phyloP scores from a whole-genome alignment of 768 basidiomycete species.

The Coprinopsis sp. region DNA sequence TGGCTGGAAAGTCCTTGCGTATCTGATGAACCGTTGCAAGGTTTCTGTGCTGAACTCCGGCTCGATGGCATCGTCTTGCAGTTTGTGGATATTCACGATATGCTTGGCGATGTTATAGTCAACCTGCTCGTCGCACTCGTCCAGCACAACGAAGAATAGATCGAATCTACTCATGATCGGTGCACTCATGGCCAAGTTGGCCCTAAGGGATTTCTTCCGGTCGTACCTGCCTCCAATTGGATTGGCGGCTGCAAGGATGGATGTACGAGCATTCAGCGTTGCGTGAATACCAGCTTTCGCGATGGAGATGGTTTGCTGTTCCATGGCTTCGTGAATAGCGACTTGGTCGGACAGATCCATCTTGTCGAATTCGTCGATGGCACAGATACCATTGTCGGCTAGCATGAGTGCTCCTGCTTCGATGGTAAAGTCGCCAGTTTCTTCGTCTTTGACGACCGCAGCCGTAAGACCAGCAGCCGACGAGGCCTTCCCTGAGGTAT shows the following conservation, averaged over 20 bases:
- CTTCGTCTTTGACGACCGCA: constrained; percentile 97
- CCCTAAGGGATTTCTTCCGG: constrained; percentile 83
- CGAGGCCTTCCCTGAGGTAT: constrained; percentile 99
- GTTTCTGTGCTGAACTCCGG: constrained; percentile 98
- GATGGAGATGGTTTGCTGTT: constrained; percentile 99
- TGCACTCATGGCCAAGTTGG: constrained; percentile 95
- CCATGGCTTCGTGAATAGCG: constrained; percentile 99
- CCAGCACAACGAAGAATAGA: constrained; percentile 95
- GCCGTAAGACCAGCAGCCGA: constrained; percentile 98
- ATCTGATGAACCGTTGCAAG: constrained; percentile 93
- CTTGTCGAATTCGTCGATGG: constrained; percentile 99
- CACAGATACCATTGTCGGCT: constrained; percentile 98
- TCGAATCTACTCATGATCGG: constrained; percentile 99
- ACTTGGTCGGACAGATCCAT: constrained; percentile 99
- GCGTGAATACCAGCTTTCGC: constrained; percentile 99
- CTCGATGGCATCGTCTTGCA: constrained; percentile 89
- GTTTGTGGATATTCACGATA: constrained; percentile 96
- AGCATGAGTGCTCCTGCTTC: constrained; percentile 99
- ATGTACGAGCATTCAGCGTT: constrained; percentile 94
- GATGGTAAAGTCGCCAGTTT: constrained; percentile 98
- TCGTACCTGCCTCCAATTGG: constrained; percentile 97
- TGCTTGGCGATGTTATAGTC: constrained; percentile 94
- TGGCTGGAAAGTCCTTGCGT: constrained; percentile 95
- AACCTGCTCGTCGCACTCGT: constrained; percentile 91
- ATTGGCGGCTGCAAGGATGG: constrained; percentile 96